phyloP scores from a whole-genome alignment of 164 flowering plant species.

The Nymphaea thermarum region DNA sequence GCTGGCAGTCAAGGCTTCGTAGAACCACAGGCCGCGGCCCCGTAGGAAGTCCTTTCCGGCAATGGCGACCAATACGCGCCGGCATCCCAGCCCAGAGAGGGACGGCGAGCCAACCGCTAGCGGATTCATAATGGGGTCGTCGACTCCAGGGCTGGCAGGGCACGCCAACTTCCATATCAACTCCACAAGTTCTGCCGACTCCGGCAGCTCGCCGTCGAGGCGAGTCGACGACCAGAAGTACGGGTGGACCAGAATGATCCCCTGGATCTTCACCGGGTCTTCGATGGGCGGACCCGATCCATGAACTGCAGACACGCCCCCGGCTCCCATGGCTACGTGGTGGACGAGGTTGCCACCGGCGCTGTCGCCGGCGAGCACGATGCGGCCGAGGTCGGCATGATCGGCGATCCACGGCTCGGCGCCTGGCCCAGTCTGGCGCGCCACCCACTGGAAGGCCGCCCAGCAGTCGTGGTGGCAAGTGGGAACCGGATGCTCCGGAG shows the following conservation, averaged over 20 bases:
- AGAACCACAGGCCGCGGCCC: constrained; percentile 35
- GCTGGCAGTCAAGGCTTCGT: constrained; percentile 26
- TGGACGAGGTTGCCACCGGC: not conserved
- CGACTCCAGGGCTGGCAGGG: constrained; percentile 29
- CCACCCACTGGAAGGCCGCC: constrained; percentile 43
- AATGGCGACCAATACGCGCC: constrained; percentile 26
- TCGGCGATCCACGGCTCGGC: not conserved
- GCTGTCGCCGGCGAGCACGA: not conserved
- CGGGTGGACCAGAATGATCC: constrained; percentile 13
- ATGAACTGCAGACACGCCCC: not conserved
- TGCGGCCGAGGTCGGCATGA: not conserved
- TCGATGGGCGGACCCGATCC: not conserved
- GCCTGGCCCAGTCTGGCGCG: constrained; percentile 13
- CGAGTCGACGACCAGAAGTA: constrained; percentile 10
- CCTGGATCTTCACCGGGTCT: constrained; percentile 3
- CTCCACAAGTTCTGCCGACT: constrained; percentile 14
- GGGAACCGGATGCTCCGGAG: constrained; percentile 43
- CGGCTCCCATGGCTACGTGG: not conserved
- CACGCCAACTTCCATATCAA: constrained; percentile 33
- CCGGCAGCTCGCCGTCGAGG: constrained; percentile 3
- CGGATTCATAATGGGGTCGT: constrained; percentile 55
- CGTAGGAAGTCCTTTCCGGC: constrained; percentile 41
- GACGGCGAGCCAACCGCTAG: constrained; percentile 25
- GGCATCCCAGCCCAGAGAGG: constrained; percentile 23
- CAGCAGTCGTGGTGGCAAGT: constrained; percentile 42